These are phyloP conservation scores for Pachyrhizus erosus DNA, from an alignment of 306 rosid genomes.

Conservation along the genomic window DNA sequence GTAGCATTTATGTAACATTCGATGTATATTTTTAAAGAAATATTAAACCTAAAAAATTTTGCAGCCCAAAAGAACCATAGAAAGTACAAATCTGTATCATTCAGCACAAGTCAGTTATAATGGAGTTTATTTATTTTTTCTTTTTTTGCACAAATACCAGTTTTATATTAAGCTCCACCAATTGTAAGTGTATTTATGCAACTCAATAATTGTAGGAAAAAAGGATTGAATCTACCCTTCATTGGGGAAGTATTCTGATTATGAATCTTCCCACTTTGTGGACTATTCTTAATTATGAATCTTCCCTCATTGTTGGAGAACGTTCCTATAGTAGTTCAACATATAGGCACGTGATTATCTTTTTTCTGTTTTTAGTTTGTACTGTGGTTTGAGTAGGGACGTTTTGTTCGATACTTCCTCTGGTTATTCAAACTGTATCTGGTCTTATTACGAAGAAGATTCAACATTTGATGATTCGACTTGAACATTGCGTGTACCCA, in stretches of 20 bases:
- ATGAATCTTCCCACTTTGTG: slow-evolving; percentile 26
- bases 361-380: neutral
- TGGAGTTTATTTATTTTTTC: neutral
- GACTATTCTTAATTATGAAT: slow-evolving; percentile 38
- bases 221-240: slow-evolving; percentile 39
- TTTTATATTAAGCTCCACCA: neutral
- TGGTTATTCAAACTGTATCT: slow-evolving; percentile 8
- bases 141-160: neutral
- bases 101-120: neutral
- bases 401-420: neutral
- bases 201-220: neutral
- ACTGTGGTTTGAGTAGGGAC: slow-evolving; percentile 1
- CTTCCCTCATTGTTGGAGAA: slow-evolving; percentile 19
- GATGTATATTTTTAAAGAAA: neutral
- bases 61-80: neutral
- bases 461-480: neutral
- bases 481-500: neutral
- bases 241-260: neutral
- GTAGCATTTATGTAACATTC: neutral
- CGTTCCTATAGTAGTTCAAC: slow-evolving; percentile 27
- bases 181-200: neutral
- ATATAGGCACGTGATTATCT: slow-evolving; percentile 15
- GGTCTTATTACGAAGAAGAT: slow-evolving; percentile 27
- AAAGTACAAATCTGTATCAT: neutral
- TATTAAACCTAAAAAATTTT: neutral